Percentiles rank a stretch among this genome's conserved stretches.
phyloP scores from a whole-genome alignment of 2,329 filamentous ascomycete genomes.

The Exophiala calicioides region DNA sequence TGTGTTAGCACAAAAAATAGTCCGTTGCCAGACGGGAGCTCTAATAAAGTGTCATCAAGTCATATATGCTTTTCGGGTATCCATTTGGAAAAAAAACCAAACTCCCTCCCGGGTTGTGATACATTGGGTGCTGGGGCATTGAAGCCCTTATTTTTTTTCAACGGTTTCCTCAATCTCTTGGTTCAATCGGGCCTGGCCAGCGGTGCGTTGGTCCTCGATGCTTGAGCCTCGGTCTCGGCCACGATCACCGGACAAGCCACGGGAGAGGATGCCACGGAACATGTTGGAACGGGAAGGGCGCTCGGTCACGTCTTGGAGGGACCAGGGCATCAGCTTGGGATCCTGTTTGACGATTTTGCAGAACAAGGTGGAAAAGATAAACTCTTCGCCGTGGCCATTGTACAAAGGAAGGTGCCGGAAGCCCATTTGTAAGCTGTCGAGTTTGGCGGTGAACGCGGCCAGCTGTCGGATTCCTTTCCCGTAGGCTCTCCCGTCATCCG shows the following conservation, averaged over 20 bases:
- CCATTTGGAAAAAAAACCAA: slow-evolving; percentile 25
- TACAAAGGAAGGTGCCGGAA: slow-evolving; percentile 90
- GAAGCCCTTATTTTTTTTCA: slow-evolving; percentile 16
- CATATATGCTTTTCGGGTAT: slow-evolving; percentile 30
- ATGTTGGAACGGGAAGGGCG: slow-evolving; percentile 22
- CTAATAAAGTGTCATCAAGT: slow-evolving; percentile 27
- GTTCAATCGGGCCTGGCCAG: slow-evolving; percentile 21
- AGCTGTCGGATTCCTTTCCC: slow-evolving; percentile 66
- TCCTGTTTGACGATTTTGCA: slow-evolving; percentile 73
- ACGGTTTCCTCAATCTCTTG: slow-evolving; percentile 26
- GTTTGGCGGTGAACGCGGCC: slow-evolving; percentile 89
- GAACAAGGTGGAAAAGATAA: slow-evolving; percentile 91
- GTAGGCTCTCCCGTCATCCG: slow-evolving; percentile 70
- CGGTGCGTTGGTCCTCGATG: slow-evolving; percentile 22
- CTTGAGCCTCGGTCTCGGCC: slow-evolving; percentile 25
- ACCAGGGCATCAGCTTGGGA: slow-evolving; percentile 43
- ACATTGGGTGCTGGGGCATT: slow-evolving; percentile 20
- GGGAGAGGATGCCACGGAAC: slow-evolving; percentile 26
- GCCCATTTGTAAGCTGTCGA: slow-evolving; percentile 83
- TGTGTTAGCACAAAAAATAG: slow-evolving; percentile 20
- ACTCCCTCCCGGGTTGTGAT: slow-evolving; percentile 22
- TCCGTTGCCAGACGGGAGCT: slow-evolving; percentile 30
- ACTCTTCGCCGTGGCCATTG: slow-evolving; percentile 86
- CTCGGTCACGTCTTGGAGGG: slow-evolving; percentile 24
- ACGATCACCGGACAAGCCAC: slow-evolving; percentile 28